Evolutionary conservation across 345 rosid genomes (phyloP).

Genomic region (Firmiana major): DNA sequence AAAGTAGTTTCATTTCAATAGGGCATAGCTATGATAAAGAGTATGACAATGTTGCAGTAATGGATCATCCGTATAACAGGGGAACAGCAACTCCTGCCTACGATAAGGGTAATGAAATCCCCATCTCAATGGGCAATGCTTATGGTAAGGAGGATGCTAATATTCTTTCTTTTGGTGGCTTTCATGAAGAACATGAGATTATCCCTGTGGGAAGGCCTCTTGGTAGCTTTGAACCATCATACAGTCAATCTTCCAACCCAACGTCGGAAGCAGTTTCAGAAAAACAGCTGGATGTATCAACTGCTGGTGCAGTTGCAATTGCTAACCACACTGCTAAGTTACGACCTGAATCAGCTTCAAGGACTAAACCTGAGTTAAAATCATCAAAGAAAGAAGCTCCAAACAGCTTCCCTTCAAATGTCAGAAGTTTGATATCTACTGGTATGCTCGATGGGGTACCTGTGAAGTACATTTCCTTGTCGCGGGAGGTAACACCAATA

Average conservation of each 20-base stretch:
- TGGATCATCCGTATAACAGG: constrained; percentile 42
- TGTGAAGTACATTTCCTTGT: constrained; percentile 71
- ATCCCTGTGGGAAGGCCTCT: constrained; percentile 38
- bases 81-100: constrained; percentile 28
- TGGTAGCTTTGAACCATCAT: constrained; percentile 43
- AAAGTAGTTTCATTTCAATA: constrained; percentile 39
- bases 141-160: constrained; percentile 51
- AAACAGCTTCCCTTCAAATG: constrained; percentile 90
- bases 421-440: constrained; percentile 85
- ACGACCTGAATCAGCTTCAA: constrained; percentile 44
- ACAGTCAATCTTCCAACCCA: constrained; percentile 40
- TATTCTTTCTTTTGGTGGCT: constrained; percentile 59
- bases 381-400: constrained; percentile 70
- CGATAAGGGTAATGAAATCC: constrained; percentile 31
- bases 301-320: constrained; percentile 26
- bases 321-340: constrained; percentile 35
- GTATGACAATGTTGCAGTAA: constrained; percentile 39
- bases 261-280: constrained; percentile 33
- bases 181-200: constrained; percentile 45
- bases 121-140: constrained; percentile 27
- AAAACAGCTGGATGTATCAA: constrained; percentile 40
- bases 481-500: constrained; percentile 63
- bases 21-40: constrained; percentile 35
- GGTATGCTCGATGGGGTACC: constrained; percentile 94
- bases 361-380: constrained; percentile 56